Evolutionary conservation across 371 early-diverging fungal genomes (phyloP).

Genomic region (Furculomyces boomerangus): DNA sequence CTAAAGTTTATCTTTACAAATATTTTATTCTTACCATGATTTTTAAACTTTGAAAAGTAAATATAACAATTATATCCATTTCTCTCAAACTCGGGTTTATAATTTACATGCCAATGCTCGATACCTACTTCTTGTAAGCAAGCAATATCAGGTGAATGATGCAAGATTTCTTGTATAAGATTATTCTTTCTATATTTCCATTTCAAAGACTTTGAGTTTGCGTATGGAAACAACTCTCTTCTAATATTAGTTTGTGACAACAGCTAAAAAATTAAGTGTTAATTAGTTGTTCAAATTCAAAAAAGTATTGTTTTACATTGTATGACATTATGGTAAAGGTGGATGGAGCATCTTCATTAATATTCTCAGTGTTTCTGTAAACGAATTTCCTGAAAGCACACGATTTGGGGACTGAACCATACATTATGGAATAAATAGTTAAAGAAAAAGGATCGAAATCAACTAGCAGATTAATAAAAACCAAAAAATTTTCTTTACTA

Average conservation of each 20-base stretch:
- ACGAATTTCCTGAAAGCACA: too few relatives aligned
- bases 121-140: conserved; percentile 31
- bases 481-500: too few relatives aligned
- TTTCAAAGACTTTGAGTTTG: conserved; percentile 14
- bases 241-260: conserved; percentile 22
- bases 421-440: too few relatives aligned
- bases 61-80: conserved; percentile 21
- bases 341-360: too few relatives aligned
- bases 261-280: too few relatives aligned
- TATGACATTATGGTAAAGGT: too few relatives aligned
- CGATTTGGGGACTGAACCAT: too few relatives aligned
- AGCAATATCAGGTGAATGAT: conserved; percentile 23
- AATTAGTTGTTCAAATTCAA: too few relatives aligned
- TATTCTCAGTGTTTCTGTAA: too few relatives aligned
- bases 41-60: conserved; percentile 12
- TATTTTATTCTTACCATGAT: conserved; percentile 27
- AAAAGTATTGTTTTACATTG: too few relatives aligned
- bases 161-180: conserved; percentile 15
- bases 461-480: too few relatives aligned
- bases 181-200: conserved; percentile 12
- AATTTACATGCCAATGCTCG: conserved; percentile 13
- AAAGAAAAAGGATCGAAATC: too few relatives aligned
- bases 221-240: conserved; percentile 27
- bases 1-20: conserved; percentile 15
- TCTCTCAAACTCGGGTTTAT: conserved; percentile 5